A percentile compares a stretch with the other conserved stretches of the same genome.
Conservation (phyloP, 352 stramenopile species). For the Phytophthora pinifolia region DNA sequence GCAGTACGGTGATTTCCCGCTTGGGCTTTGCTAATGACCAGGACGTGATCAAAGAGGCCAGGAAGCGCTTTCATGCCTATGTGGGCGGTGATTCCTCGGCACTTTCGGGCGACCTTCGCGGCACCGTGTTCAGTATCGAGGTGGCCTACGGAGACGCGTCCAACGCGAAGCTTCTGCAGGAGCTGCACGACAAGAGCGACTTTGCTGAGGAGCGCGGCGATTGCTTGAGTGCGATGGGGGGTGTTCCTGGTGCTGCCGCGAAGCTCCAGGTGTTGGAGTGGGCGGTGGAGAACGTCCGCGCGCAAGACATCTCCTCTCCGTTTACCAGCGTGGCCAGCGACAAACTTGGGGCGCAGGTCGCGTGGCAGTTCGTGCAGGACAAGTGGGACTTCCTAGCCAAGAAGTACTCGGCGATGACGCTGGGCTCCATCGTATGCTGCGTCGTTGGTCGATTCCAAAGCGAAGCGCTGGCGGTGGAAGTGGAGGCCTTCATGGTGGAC, state of each 20-base stretch:
- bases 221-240: constrained; percentile 58
- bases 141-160: constrained; percentile 34
- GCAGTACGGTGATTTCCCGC: constrained; percentile 54
- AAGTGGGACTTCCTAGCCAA: constrained; percentile 60
- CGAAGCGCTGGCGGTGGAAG: constrained; percentile 46
- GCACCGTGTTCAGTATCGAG: constrained; percentile 58
- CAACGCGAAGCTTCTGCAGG: constrained; percentile 57
- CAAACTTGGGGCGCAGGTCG: constrained; percentile 42
- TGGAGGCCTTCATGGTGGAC: constrained; percentile 52
- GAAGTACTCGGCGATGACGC: constrained; percentile 58
- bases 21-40: constrained; percentile 53
- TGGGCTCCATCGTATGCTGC: constrained; percentile 45
- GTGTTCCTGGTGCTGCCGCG: constrained; percentile 33
- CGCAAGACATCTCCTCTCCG: constrained; percentile 60
- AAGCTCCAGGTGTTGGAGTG: constrained; percentile 79
- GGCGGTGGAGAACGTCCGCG: constrained; percentile 60
- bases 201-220: constrained; percentile 69
- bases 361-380: constrained; percentile 69
- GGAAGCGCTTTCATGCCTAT: constrained; percentile 57
- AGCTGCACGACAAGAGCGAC: constrained; percentile 63
- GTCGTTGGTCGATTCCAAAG: constrained; percentile 50
- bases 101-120: constrained; percentile 59
- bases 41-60: constrained; percentile 50
- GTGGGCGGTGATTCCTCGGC: constrained; percentile 41
- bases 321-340: constrained; percentile 61